These are phyloP conservation scores for Stereocaulon alpinum DNA, from an alignment of 495 filamentous ascomycete species.

Conservation along the genomic window DNA sequence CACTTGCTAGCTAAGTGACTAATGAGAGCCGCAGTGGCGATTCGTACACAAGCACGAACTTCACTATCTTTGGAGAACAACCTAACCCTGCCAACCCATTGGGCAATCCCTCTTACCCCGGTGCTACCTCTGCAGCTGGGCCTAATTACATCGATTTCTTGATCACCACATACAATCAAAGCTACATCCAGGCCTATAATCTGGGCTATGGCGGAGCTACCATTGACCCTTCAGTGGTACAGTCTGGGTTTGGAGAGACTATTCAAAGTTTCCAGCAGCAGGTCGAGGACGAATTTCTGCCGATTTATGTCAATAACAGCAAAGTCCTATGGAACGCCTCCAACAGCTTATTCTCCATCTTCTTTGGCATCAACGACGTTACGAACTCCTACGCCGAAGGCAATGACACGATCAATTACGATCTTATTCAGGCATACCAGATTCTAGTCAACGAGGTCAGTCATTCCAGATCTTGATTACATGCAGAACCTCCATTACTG, in stretches of 20 bases:
- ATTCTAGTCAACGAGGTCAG: constrained; percentile 37
- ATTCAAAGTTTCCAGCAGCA: constrained; percentile 32
- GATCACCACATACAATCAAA: constrained; percentile 43
- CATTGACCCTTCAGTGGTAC: constrained; percentile 40
- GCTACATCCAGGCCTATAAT: constrained; percentile 45
- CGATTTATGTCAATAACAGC: constrained; percentile 23
- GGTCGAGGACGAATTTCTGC: constrained; percentile 34
- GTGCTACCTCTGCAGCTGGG: constrained; percentile 42
- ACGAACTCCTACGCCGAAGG: constrained; percentile 32
- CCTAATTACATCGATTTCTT: constrained; percentile 48
- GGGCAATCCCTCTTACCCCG: constrained; percentile 53
- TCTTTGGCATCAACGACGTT: constrained; percentile 39
- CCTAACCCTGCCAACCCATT: constrained; percentile 56
- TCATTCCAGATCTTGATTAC: background rate
- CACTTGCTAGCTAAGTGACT: background rate
- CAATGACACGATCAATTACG: constrained; percentile 32
- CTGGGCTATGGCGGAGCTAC: constrained; percentile 48
- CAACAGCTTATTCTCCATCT: constrained; percentile 32
- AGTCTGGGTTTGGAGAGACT: constrained; percentile 26
- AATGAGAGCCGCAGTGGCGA: constrained; percentile 35
- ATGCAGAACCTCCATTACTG: background rate
- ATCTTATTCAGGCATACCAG: constrained; percentile 47
- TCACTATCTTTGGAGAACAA: constrained; percentile 49
- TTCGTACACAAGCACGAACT: constrained; percentile 56
- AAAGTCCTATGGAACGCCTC: constrained; percentile 26